Conservation (phyloP, 441 rosid genomes). For the Corymbia calophylla region DNA sequence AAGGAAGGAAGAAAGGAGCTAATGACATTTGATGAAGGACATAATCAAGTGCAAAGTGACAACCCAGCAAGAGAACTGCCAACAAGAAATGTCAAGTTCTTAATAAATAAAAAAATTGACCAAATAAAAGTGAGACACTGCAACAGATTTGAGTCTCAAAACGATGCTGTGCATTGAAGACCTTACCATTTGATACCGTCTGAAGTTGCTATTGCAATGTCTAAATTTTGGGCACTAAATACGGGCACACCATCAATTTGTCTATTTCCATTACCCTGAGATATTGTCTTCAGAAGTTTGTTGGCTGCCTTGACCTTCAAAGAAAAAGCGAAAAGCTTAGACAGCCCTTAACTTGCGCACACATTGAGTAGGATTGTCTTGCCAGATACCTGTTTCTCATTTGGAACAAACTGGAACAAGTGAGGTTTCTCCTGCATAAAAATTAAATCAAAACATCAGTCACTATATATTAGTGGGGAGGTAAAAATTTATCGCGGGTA, state of each 20-base stretch:
- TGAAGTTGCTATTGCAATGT: conserved; percentile 89
- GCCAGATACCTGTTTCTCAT: conserved; percentile 78
- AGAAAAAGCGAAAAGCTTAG: background rate
- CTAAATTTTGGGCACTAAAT: conserved; percentile 85
- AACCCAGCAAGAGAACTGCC: background rate
- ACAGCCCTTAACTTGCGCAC: background rate
- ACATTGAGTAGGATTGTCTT: background rate
- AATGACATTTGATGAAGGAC: background rate
- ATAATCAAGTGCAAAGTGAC: background rate
- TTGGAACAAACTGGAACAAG: conserved; percentile 90
- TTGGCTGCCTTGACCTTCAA: conserved; percentile 86
- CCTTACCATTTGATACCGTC: conserved; percentile 88
- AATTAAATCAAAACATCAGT: background rate
- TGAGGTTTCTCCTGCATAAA: conserved; percentile 78
- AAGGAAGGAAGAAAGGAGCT: background rate
- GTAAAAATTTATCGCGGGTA: background rate
- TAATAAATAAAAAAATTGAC: background rate
- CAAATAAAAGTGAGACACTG: background rate
- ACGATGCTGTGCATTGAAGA: background rate
- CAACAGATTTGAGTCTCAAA: background rate
- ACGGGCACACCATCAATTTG: conserved; percentile 90
- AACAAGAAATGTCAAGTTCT: background rate
- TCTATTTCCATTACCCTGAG: conserved; percentile 41
- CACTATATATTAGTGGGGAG: background rate
- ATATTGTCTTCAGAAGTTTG: conserved; percentile 65